Evolutionary conservation across 768 basidiomycete species (phyloP).

Genomic region (Infundibulicybe gibba): DNA sequence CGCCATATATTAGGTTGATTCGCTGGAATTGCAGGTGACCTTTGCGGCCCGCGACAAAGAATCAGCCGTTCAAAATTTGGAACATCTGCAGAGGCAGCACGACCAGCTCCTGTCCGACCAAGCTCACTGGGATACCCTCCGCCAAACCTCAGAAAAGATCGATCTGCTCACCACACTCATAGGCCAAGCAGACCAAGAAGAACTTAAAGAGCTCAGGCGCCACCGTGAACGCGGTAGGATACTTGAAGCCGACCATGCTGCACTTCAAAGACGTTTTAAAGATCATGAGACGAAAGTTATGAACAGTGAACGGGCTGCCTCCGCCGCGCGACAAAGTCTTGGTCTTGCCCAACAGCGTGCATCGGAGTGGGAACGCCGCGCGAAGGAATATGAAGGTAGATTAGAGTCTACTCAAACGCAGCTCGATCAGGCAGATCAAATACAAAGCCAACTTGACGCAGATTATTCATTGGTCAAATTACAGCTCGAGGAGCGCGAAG

Average conservation of each 20-base stretch:
- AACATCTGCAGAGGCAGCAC: conserved; percentile 54
- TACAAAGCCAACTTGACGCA: conserved; percentile 60
- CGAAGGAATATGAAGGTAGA: conserved; percentile 65
- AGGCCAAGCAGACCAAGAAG: conserved; percentile 64
- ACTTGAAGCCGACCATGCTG: conserved; percentile 64
- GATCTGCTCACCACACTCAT: conserved; percentile 61
- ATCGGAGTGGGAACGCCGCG: conserved; percentile 77
- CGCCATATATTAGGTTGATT: conserved; percentile 43
- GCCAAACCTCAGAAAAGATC: conserved; percentile 67
- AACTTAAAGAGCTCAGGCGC: conserved; percentile 66
- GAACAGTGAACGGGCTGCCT: conserved; percentile 59
- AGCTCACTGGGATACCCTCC: conserved; percentile 76
- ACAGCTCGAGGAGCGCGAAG: conserved; percentile 76
- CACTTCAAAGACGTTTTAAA: conserved; percentile 68
- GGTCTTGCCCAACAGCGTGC: conserved; percentile 74
- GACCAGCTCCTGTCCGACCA: conserved; percentile 60
- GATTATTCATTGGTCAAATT: conserved; percentile 65
- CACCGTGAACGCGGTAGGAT: conserved; percentile 59
- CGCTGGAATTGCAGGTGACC: conserved; percentile 54
- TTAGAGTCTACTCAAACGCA: conserved; percentile 56
- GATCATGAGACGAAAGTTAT: conserved; percentile 63
- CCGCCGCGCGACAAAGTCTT: conserved; percentile 58
- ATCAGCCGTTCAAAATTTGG: conserved; percentile 43
- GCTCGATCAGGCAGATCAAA: conserved; percentile 66
- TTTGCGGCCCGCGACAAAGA: conserved; percentile 66